These are phyloP conservation scores for Solanum chiquidenum DNA, from an alignment of 257 asterid species.

Conservation along the genomic window DNA sequence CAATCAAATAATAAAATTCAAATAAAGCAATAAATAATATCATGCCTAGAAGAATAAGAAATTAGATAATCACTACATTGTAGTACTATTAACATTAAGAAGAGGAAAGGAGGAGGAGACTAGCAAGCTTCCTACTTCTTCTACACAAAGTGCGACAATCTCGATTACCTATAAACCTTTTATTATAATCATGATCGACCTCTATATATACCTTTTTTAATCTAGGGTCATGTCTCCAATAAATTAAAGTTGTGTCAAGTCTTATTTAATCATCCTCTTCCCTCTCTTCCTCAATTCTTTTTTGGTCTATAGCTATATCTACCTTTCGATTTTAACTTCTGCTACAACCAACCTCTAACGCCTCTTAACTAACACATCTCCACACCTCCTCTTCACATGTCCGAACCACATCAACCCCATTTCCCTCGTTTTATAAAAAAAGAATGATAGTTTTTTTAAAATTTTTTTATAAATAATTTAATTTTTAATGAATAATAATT, in stretches of 20 bases:
- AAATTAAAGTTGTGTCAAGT: background rate
- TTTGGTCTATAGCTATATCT: rapidly evolving
- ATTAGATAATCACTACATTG: too few relatives aligned
- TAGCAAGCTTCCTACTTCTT: background rate
- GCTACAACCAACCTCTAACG: background rate
- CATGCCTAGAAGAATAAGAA: background rate
- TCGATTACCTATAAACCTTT: background rate
- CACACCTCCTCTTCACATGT: background rate
- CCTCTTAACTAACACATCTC: background rate
- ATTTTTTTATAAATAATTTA: too few relatives aligned
- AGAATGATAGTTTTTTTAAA: background rate
- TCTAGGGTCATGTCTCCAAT: background rate
- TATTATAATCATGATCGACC: background rate
- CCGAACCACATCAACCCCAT: background rate
- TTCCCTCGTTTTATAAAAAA: background rate
- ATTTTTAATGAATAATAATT: background rate
- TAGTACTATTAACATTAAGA: background rate
- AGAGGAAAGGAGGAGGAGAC: background rate
- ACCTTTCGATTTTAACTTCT: background rate
- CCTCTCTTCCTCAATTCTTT: background rate
- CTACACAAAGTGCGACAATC: background rate
- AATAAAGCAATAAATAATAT: background rate
- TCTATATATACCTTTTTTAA: background rate
- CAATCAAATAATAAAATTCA: background rate
- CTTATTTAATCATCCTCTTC: background rate